Evolutionary conservation across 1,139 yeast genomes (phyloP).

Genomic region (Geotrichum citri-aurantii): DNA sequence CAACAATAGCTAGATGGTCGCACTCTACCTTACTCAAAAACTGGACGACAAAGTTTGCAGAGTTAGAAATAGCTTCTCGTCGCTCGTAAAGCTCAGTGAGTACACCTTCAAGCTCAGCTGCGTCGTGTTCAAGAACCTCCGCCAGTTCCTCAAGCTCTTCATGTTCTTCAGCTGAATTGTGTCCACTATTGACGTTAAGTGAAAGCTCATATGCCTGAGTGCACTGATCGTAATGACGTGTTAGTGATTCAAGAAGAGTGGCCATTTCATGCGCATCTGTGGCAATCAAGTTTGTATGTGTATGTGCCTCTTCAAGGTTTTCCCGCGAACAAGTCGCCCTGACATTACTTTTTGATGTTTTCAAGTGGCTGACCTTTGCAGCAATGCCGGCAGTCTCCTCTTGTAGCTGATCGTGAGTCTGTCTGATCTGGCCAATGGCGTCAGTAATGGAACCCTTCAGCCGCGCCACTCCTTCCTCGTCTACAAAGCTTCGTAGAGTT

Average conservation of each 20-base stretch:
- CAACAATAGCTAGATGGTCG: conserved; percentile 21
- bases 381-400: conserved; percentile 18
- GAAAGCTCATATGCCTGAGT: conserved; percentile 33
- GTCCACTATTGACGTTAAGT: conserved; percentile 16
- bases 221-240: conserved; percentile 81
- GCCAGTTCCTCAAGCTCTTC: conserved; percentile 31
- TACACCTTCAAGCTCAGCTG: conserved; percentile 38
- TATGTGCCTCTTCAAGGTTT: conserved; percentile 27
- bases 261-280: conserved; percentile 65
- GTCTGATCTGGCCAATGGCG: conserved; percentile 31
- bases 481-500: conserved; percentile 43
- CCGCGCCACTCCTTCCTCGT: conserved; percentile 38
- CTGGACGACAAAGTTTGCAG: conserved; percentile 24
- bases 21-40: conserved; percentile 22
- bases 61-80: conserved; percentile 25
- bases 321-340: conserved; percentile 9
- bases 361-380: conserved; percentile 20
- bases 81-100: conserved; percentile 32
- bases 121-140: conserved; percentile 37
- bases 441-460: conserved; percentile 32
- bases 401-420: conserved; percentile 29
- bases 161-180: conserved; percentile 13
- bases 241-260: conserved; percentile 58
- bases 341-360: conserved; percentile 21
- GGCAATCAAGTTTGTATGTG: conserved; percentile 28